Evolutionary conservation across 305 asterid genomes (phyloP), one percentile per base, ranked within the genome.

Genomic region (Rubia balearica): DNA sequence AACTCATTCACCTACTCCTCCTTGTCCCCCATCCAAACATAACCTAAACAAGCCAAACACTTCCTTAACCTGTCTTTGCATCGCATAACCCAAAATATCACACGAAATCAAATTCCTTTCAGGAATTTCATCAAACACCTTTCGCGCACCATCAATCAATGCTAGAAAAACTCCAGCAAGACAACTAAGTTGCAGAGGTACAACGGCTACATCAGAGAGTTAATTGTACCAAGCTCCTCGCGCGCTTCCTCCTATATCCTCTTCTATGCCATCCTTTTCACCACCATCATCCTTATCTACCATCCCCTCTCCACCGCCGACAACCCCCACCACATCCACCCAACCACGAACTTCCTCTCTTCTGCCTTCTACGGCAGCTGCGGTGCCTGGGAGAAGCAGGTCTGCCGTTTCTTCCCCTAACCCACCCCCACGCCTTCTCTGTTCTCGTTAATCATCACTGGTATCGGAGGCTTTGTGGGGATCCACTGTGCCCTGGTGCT

Each of bases 391-490:
- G 98, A 88, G 79, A 92, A 92, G 61, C 87, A 83, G 30, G 90
- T 92, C 67, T 94, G 90, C 6, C 94, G 80, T 67, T 90, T 96
- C 60, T 60, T 59, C 88, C 98, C 0, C 96, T 96, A 7, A 89
- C 83, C 61, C 92, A 95, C 27, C 82, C 87, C 43, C 78, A 87
- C 53, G 96, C 96, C 0, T 76, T 90, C 76, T 90, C 98, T 4
- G 89, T 92, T 10, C 77, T 92, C 1, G 95, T 24, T 1, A 24
- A 24, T 24, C 27, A 24, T 92, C 49, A 92, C 98, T 3, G 98
- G 98, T 0, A 96, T 96, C 0, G 96, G 84, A 8, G 96, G 98
- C 0, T 90, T 92, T 69, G 98, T 92, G 2, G 98, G 98, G 0
- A 80, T 89, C 2, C 96, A 92, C 66, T 92, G 90, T 76, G 85